Evolutionary conservation across 192 early-diverging fungal species (phyloP).

Genomic region (Helicostylum pulchrum): DNA sequence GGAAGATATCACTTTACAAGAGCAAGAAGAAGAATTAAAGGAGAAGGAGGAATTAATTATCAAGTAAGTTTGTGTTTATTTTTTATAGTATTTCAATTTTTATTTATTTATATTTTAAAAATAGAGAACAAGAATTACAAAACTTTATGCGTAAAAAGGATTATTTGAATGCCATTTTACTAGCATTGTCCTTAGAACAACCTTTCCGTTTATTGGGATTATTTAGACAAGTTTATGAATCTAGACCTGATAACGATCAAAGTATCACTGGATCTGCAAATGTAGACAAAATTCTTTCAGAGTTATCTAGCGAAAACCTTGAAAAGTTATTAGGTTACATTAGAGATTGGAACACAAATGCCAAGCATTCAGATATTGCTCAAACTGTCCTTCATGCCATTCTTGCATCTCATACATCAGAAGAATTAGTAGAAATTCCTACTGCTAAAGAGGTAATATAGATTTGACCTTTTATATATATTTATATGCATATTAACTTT

Average conservation of each 20-base stretch:
- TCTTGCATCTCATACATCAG: conserved; percentile 59
- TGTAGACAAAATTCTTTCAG: conserved; percentile 69
- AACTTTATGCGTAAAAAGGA: conserved; percentile 86
- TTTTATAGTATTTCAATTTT: background rate
- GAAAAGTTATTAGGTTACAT: conserved; percentile 80
- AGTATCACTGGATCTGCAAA: conserved; percentile 59
- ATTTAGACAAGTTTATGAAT: conserved; percentile 58
- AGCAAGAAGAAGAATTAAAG: conserved; percentile 69
- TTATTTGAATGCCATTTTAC: conserved; percentile 85
- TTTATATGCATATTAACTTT: background rate
- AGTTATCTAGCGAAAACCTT: conserved; percentile 65
- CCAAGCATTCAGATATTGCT: conserved; percentile 71
- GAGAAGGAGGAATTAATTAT: conserved; percentile 72
- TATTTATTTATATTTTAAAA: background rate
- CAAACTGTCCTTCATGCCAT: conserved; percentile 82
- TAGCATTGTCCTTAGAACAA: conserved; percentile 88
- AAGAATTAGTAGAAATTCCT: conserved; percentile 70
- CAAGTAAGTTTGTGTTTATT: conserved; percentile 47
- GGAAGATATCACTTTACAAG: conserved; percentile 87
- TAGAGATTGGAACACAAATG: conserved; percentile 94
- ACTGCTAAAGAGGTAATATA: conserved; percentile 69
- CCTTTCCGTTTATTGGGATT: conserved; percentile 80
- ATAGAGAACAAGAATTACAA: conserved; percentile 85
- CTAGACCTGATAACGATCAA: conserved; percentile 45
- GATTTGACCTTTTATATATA: background rate